Base-by-base conservation (phyloP, 352 stramenopile genomes). In the Paralagenidium karlingii region DNA sequence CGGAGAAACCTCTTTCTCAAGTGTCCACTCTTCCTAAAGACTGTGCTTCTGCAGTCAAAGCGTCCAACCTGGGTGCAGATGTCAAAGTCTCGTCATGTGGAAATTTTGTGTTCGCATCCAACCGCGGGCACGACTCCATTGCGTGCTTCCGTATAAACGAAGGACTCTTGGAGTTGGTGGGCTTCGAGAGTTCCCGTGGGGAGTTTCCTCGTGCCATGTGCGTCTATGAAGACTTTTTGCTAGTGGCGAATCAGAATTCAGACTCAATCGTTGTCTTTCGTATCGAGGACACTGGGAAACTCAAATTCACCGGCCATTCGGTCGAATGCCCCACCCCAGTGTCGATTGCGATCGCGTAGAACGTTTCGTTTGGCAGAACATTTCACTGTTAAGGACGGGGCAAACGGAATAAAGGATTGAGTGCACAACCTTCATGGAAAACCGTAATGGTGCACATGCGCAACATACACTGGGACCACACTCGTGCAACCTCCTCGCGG, bases 81-180 rank as follows among this genome's bases (percentile, higher is more conserved):
- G 75, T 82, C 45, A 53, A 78, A 39, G 31, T 76, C 15, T 78
- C 68, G 2, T 55, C 43, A 15, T 55, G 63, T 46, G 63, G 62
- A 38, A 53, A 67, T 28, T 83, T 77, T 41, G 34, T 82, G 19
- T 82, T 78, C 62, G 57, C 63, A 28, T 80, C 68, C 24, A 82
- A 80, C 53, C 69, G 69, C 28, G 60, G 58, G 19, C 66, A 83
- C 40, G 45, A 83, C 50, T 74, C 59, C 29, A 77, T 80, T 37
- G 61, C 66, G 5, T 73, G 76, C 7, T 83, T 77, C 44, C 34
- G 52, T 32, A 51, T 83, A 42, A 46, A 52, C 15, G 28, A 47
- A 24, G 30, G 22, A 7, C 16, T 20, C 26, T 46, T 80, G 12
- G 60, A 34, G 40, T 40, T 47, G 0, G 16, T 74, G 15, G 63